These are phyloP conservation scores for Aspergillus bertholletiae DNA, from an alignment of 495 filamentous ascomycete species.

Conservation along the genomic window DNA sequence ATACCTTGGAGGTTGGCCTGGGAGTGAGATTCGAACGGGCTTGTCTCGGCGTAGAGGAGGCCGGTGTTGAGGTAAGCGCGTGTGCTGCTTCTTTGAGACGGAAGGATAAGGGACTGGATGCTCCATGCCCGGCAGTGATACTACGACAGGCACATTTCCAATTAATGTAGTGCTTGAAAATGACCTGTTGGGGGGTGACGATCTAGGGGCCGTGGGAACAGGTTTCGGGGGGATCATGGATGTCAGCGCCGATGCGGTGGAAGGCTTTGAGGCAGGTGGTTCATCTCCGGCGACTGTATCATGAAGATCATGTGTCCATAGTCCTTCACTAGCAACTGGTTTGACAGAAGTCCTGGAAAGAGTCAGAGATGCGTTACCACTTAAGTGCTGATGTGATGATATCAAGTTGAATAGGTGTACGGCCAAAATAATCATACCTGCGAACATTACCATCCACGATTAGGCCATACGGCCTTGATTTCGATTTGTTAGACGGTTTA, in stretches of 20 bases:
- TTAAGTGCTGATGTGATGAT: neutral
- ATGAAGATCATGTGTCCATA: constrained; percentile 95
- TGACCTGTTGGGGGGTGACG: constrained; percentile 58
- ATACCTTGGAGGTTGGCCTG: constrained; percentile 71
- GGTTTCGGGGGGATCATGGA: constrained; percentile 26
- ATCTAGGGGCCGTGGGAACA: constrained; percentile 43
- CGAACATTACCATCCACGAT: constrained; percentile 47
- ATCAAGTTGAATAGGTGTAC: neutral
- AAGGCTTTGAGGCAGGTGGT: constrained; percentile 27
- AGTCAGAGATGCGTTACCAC: constrained; percentile 13
- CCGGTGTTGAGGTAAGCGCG: constrained; percentile 88
- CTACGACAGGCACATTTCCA: constrained; percentile 79
- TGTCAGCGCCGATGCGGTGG: constrained; percentile 9
- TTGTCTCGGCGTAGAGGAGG: constrained; percentile 95
- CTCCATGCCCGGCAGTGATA: constrained; percentile 72
- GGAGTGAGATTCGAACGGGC: constrained; percentile 90
- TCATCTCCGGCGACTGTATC: constrained; percentile 63
- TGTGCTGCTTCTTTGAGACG: constrained; percentile 80
- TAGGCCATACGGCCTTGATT: constrained; percentile 41
- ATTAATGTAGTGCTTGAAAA: constrained; percentile 64
- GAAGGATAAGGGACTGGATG: constrained; percentile 65
- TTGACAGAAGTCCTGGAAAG: constrained; percentile 65
- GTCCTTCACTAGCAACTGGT: constrained; percentile 72
- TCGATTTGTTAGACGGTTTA: constrained; percentile 37
- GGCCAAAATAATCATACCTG: constrained; percentile 22